Conservation (phyloP, 106 monocot genomes). For the Allium cepa region DNA sequence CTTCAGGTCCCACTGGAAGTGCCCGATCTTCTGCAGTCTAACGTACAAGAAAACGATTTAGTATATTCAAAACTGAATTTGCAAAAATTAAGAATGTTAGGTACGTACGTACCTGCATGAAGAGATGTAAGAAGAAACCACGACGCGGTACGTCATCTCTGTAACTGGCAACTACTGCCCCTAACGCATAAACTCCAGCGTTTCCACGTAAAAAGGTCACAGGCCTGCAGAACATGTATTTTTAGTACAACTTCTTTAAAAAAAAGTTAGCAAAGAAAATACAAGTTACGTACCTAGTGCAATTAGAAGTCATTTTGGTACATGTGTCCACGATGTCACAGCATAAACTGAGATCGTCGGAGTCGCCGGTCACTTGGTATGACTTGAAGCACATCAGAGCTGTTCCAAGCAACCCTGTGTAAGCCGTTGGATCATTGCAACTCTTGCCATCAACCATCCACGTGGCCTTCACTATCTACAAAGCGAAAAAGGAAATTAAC, state of each 20-base stretch:
- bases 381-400: slow-evolving; percentile 2
- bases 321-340: slow-evolving; percentile 2
- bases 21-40: slow-evolving; percentile 6
- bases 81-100: too few species aligned
- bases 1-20: slow-evolving; percentile 6
- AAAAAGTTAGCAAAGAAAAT: too few species aligned
- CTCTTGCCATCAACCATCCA: background rate
- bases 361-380: slow-evolving; percentile 3
- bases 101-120: slow-evolving; percentile 15
- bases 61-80: too few species aligned
- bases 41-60: background rate
- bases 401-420: slow-evolving; percentile 6
- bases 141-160: slow-evolving; percentile 10
- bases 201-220: slow-evolving; percentile 30
- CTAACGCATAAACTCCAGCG: slow-evolving; percentile 34
- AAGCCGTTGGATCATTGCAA: slow-evolving; percentile 7
- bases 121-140: slow-evolving; percentile 14
- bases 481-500: background rate
- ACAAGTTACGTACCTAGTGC: background rate
- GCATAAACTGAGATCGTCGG: background rate
- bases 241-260: too few species aligned
- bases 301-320: background rate
- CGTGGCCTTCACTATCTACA: slow-evolving; percentile 6
- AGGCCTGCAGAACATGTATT: background rate
- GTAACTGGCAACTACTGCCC: slow-evolving; percentile 15